Conservation (phyloP, 1,284 basidiomycete species). For the Microbotryomycetes sp. region DNA sequence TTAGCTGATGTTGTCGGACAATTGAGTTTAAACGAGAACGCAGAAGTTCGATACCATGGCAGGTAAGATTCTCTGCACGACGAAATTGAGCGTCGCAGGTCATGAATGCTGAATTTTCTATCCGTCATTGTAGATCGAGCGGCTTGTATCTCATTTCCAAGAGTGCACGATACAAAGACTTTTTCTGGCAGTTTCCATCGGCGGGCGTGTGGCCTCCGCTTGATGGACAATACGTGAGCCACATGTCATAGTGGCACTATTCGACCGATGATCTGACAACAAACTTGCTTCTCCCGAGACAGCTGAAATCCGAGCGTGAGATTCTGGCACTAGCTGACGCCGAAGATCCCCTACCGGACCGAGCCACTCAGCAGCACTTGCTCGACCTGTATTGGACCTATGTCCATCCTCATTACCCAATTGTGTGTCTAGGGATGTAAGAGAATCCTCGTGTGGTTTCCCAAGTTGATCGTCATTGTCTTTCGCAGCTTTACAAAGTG, state of each 20-base stretch:
- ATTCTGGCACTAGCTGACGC: constrained; percentile 42
- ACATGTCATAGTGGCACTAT: background rate
- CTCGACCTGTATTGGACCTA: constrained; percentile 68
- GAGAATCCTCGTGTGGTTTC: constrained; percentile 40
- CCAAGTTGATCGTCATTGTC: constrained; percentile 55
- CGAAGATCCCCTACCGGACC: constrained; percentile 45
- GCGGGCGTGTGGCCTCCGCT: constrained; percentile 74
- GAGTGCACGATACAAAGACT: constrained; percentile 63
- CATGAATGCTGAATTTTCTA: no score
- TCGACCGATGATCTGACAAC: background rate
- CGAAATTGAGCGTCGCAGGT: no score
- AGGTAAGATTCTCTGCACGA: constrained; percentile 25
- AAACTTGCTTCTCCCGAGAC: no score
- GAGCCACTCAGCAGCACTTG: constrained; percentile 56
- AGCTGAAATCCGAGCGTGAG: constrained; percentile 39
- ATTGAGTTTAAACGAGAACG: constrained; percentile 73
- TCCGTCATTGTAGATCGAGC: constrained; percentile 56
- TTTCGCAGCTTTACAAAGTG: constrained; percentile 53
- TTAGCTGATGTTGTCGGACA: constrained; percentile 70
- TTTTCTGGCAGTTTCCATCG: constrained; percentile 74
- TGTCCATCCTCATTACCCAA: constrained; percentile 56
- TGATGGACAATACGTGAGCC: constrained; percentile 37
- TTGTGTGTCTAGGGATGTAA: constrained; percentile 8
- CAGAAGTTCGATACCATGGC: constrained; percentile 53
- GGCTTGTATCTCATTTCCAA: constrained; percentile 67